Percentiles rank a stretch among this genome's conserved stretches.
phyloP scores from a whole-genome alignment of 2,329 filamentous ascomycete species.

The Monosporascus sp. region DNA sequence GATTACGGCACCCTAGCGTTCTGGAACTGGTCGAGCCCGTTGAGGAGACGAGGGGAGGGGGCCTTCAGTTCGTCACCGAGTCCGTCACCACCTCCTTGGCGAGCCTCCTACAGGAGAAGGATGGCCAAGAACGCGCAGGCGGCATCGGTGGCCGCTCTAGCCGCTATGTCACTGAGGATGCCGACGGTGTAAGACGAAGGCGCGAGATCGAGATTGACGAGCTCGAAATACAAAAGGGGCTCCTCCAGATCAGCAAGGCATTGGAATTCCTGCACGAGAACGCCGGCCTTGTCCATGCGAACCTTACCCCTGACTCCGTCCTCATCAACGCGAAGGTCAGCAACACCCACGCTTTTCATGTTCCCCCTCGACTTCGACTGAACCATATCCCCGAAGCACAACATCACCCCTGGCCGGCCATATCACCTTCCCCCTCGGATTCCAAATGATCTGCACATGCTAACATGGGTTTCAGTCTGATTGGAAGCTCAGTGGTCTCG shows the following conservation, averaged over 20 bases:
- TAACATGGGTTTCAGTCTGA: conserved; percentile 60
- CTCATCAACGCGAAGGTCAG: conserved; percentile 86
- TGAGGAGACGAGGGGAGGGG: conserved; percentile 86
- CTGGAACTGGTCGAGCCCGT: conserved; percentile 91
- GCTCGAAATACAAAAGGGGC: conserved; percentile 92
- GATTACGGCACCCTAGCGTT: conserved; percentile 84
- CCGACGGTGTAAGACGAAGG: conserved; percentile 65
- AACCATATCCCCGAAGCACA: background rate
- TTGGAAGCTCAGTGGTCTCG: conserved; percentile 96
- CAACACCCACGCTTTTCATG: conserved; percentile 8
- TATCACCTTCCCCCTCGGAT: no score
- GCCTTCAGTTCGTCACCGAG: conserved; percentile 94
- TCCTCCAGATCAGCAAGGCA: conserved; percentile 89
- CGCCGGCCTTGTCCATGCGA: conserved; percentile 87
- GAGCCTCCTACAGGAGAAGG: conserved; percentile 78
- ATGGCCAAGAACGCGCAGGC: conserved; percentile 71
- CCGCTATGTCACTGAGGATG: conserved; percentile 75
- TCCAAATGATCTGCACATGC: conserved; percentile 1
- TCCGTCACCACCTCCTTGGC: conserved; percentile 84
- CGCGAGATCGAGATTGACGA: conserved; percentile 92
- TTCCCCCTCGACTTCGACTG: background rate
- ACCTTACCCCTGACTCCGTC: conserved; percentile 88
- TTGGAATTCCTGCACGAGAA: conserved; percentile 95
- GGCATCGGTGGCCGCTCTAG: conserved; percentile 67
- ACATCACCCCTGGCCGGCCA: background rate